Percentiles rank a stretch among this genome's conserved stretches.
Evolutionary conservation across 78 protist species (phyloP).

Genomic region (Chrysochromulina tobinii): DNA sequence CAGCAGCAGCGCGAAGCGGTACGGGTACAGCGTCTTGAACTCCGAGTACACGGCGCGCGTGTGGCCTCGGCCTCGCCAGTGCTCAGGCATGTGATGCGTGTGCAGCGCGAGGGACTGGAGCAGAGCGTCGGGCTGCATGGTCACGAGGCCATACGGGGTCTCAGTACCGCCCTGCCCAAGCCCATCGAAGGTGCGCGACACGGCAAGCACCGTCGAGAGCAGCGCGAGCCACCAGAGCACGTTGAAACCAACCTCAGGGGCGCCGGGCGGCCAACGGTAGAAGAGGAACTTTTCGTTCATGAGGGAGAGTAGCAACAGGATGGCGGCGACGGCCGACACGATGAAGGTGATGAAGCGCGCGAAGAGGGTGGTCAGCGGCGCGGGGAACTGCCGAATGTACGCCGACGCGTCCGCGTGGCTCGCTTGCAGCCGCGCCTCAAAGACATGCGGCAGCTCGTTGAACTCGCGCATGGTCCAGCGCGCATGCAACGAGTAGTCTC

Average conservation of each 20-base stretch:
- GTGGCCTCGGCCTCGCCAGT: neutral
- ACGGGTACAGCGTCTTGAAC: neutral
- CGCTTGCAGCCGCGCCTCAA: constrained; percentile 40
- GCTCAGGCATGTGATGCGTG: neutral
- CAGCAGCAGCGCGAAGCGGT: neutral
- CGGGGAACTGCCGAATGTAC: constrained; percentile 7
- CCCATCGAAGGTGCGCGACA: neutral
- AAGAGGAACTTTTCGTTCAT: neutral
- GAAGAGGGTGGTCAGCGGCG: neutral
- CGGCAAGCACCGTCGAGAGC: neutral
- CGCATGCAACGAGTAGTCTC: constrained; percentile 82
- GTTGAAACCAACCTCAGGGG: neutral
- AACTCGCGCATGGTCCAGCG: constrained; percentile 80
- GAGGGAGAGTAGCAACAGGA: neutral
- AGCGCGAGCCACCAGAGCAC: constrained; percentile 12
- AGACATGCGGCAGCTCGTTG: constrained; percentile 83
- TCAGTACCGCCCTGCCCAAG: neutral
- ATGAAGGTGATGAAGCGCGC: neutral
- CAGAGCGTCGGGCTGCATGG: neutral
- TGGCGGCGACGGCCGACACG: neutral
- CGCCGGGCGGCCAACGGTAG: neutral
- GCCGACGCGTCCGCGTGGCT: neutral
- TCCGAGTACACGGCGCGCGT: neutral
- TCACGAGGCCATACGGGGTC: too few species aligned
- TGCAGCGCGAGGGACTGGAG: neutral